A percentile compares a stretch with the other conserved stretches of the same genome.
phyloP scores from a whole-genome alignment of 1,284 basidiomycete species.

The Austroboletus novae-zelandiae region DNA sequence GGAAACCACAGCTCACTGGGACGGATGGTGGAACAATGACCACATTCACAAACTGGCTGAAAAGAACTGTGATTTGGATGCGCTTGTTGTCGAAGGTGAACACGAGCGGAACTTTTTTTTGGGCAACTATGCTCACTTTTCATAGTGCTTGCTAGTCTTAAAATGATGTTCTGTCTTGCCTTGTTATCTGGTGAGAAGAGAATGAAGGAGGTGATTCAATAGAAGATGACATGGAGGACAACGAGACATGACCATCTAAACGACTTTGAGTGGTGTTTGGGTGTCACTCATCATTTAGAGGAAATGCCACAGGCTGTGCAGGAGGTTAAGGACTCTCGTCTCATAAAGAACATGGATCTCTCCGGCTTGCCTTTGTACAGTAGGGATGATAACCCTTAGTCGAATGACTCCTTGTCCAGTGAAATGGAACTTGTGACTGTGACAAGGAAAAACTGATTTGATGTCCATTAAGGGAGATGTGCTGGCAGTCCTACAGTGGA shows the following conservation, averaged over 20 bases:
- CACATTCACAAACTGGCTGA: too few species aligned
- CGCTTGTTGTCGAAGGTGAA: too few species aligned
- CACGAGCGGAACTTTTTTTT: too few species aligned
- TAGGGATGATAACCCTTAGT: conserved; percentile 2
- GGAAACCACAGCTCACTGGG: too few species aligned
- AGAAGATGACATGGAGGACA: conserved; percentile 5
- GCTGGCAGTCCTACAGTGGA: too few species aligned
- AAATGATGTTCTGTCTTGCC: conserved; percentile 3
- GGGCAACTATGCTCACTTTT: too few species aligned
- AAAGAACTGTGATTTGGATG: too few species aligned
- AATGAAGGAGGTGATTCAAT: conserved; percentile 18
- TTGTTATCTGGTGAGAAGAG: conserved; percentile 28
- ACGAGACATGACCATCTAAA: conserved; percentile 20
- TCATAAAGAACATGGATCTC: conserved; percentile 28
- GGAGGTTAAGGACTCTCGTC: conserved; percentile 12
- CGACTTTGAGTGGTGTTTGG: conserved; percentile 12
- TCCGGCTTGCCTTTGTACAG: conserved; percentile 28
- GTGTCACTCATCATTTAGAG: neutral
- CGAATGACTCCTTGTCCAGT: neutral
- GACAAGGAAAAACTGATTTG: too few species aligned
- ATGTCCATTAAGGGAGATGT: too few species aligned
- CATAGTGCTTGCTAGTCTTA: too few species aligned
- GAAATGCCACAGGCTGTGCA: neutral
- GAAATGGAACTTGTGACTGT: too few species aligned
- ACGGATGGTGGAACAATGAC: too few species aligned